Evolutionary conservation across 2,329 filamentous ascomycete species (phyloP).

Genomic region (Xylaria arbuscula): DNA sequence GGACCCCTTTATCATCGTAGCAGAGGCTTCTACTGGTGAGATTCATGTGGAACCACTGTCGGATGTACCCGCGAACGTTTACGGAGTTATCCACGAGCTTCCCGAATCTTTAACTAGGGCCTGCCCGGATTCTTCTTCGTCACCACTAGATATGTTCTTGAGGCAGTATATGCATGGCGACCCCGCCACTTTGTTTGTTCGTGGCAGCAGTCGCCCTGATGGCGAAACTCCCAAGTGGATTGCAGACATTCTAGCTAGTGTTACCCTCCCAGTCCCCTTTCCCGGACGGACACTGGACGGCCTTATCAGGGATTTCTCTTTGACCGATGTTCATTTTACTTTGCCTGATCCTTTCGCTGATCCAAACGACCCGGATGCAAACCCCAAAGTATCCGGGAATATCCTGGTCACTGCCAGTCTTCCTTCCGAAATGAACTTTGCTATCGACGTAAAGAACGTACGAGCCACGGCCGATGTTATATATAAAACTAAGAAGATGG

Average conservation of each 20-base stretch:
- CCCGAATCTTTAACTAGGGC: conserved; percentile 76
- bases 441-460: conserved; percentile 80
- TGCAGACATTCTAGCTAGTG: conserved; percentile 78
- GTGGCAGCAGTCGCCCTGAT: conserved; percentile 76
- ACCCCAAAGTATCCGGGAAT: conserved; percentile 84
- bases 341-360: conserved; percentile 84
- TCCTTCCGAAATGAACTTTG: conserved; percentile 88
- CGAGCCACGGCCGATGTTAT: conserved; percentile 82
- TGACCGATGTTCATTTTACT: conserved; percentile 86
- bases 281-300: conserved; percentile 84
- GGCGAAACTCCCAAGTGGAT: conserved; percentile 84
- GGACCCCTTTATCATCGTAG: conserved; percentile 81
- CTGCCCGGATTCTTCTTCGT: conserved; percentile 81
- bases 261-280: conserved; percentile 86
- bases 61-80: conserved; percentile 75
- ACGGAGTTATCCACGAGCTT: conserved; percentile 77
- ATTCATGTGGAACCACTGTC: conserved; percentile 75
- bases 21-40: conserved; percentile 75
- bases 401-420: conserved; percentile 82
- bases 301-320: conserved; percentile 86
- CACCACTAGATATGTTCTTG: conserved; percentile 85
- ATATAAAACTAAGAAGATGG: conserved; percentile 82
- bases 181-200: conserved; percentile 82
- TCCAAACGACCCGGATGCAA: conserved; percentile 75
- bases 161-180: conserved; percentile 84